These are phyloP conservation scores for Boletus sp. DNA, from an alignment of 768 basidiomycete genomes.

Conservation along the genomic window DNA sequence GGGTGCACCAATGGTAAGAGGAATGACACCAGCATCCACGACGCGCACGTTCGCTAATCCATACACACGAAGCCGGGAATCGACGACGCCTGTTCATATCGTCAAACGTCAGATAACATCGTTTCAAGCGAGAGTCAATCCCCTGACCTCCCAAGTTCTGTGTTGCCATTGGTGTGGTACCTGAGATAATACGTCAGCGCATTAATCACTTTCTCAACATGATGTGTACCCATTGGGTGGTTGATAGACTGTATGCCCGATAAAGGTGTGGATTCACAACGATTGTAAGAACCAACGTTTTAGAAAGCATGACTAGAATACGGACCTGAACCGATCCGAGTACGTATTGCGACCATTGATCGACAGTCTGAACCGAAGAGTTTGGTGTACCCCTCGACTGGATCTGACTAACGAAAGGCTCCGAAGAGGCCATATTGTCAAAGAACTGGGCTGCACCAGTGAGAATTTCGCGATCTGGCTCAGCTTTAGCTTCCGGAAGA, in stretches of 20 bases:
- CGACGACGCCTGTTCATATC: background rate
- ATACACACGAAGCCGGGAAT: background rate
- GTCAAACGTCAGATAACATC: background rate
- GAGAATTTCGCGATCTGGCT: background rate
- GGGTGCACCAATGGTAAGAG: background rate
- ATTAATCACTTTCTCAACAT: background rate
- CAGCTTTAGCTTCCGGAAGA: background rate
- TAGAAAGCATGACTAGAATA: background rate
- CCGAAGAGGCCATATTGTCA: background rate
- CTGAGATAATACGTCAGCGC: background rate
- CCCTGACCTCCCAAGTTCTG: background rate
- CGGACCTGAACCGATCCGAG: background rate
- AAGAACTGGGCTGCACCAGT: background rate
- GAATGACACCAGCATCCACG: background rate
- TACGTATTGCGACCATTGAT: background rate
- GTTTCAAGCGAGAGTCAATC: background rate
- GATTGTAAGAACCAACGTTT: background rate
- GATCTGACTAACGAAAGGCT: background rate
- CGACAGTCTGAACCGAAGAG: background rate
- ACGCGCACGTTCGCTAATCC: background rate
- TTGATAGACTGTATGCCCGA: background rate
- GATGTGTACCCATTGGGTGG: background rate
- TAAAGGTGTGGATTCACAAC: background rate
- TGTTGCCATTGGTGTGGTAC: constrained; percentile 5
- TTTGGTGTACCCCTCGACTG: constrained; percentile 1